Evolutionary conservation across 1,284 basidiomycete genomes (phyloP), one percentile per base, ranked within the genome.

Genomic region (Microbotryum silenes-acaulis): DNA sequence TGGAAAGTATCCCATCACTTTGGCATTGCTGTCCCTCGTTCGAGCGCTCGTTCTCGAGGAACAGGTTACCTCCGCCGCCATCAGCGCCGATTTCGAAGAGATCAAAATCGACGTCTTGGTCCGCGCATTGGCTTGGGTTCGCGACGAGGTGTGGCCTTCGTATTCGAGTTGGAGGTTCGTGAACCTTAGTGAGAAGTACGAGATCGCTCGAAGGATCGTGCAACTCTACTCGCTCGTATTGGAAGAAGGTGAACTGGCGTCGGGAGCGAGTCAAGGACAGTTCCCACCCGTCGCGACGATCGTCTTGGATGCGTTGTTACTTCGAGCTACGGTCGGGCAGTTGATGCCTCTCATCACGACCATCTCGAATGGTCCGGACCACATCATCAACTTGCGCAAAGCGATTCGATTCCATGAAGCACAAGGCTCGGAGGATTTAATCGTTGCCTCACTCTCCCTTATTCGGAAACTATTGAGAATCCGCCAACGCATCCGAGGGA

Each of bases 101-200:
- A 76, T 89, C 53, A 92, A 91, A 74, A 85, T 87, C 65, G 85
- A 88, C 62, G 89, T 93, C 6, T 79, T 93, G 14, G 76, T 86
- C 54, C 84, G 89, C 37, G 87, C 87, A 0, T 79, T 83, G 10
- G 80, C 79, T 20, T 91, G 92, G 71, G 80, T 91, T 10, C 86
- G 89, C 69, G 83, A 85, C 25, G 86, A 89, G 73, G 83, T 93
- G 33, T 93, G 91, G 90, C 81, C 87, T 1, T 87, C 88, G 68
- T 85, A 90, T 72, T 75, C 84, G 54, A 81, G 83, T 7, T 92
- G 91, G 91, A 85, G 86, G 72, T 93, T 90, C 69, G 78, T 79
- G 2, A 84, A 84, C 62, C 76, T 90, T 10, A 83, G 85, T 8
- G 87, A 91, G 69, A 79, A 86, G 45, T 90, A 90, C 71, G 87